Percentiles rank a stretch among this genome's conserved stretches.
phyloP scores from a whole-genome alignment of 371 early-diverging fungal genomes.

The Apophysomyces sp. region DNA sequence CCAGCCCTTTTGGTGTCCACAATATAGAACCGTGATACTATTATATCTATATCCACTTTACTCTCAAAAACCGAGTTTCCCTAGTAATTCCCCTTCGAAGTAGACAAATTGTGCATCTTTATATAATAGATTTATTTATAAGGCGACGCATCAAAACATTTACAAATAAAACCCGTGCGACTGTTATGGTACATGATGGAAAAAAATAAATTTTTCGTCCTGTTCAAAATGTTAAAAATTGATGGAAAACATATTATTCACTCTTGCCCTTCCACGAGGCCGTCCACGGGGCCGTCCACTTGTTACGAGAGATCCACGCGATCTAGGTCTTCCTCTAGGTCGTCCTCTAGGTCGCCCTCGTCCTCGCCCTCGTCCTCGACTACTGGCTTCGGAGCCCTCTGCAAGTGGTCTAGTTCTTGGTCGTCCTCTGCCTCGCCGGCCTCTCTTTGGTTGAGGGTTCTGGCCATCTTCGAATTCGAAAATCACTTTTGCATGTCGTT shows the following conservation, averaged over 20 bases:
- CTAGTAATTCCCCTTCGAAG: too few species aligned
- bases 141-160: not conserved
- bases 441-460: not conserved
- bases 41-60: too few species aligned
- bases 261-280: not conserved
- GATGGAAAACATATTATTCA: not conserved
- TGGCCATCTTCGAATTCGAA: slow-evolving; percentile 15
- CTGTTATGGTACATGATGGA: not conserved
- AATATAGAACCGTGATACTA: too few species aligned
- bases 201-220: not conserved
- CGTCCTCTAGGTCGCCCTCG: not conserved
- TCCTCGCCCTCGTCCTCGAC: not conserved
- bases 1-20: too few species aligned
- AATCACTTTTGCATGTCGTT: slow-evolving; percentile 28
- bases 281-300: not conserved
- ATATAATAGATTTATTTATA: not conserved
- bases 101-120: too few species aligned
- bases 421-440: not conserved
- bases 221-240: not conserved
- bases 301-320: not conserved
- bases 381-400: not conserved
- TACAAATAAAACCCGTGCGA: not conserved
- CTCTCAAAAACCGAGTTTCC: too few species aligned
- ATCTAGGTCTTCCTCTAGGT: not conserved
- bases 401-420: not conserved